Evolutionary conservation across 495 filamentous ascomycete genomes (phyloP).

Genomic region (Xylaria grammica): DNA sequence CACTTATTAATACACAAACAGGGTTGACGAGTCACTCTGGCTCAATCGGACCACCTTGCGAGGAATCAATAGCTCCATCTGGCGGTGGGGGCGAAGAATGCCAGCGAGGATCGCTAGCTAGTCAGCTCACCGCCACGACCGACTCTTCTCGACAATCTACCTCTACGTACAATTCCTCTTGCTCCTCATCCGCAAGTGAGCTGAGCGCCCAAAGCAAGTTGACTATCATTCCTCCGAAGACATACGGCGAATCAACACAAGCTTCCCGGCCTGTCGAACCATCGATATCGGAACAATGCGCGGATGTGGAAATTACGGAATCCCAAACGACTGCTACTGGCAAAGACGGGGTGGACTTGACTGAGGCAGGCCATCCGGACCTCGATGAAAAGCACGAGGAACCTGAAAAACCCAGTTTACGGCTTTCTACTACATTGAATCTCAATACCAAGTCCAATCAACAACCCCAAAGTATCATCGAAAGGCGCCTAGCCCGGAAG

Average conservation of each 20-base stretch:
- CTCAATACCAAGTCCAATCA: background rate
- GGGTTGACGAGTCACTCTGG: background rate
- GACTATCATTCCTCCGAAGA: background rate
- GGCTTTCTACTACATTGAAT: background rate
- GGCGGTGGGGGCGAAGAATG: background rate
- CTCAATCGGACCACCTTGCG: background rate
- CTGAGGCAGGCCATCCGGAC: background rate
- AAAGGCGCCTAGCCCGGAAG: constrained; percentile 28
- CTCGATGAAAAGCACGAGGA: background rate
- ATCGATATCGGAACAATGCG: background rate
- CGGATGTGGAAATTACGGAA: background rate
- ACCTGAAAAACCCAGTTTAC: background rate
- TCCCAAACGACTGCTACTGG: background rate
- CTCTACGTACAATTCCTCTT: constrained; percentile 4
- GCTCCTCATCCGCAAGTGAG: constrained; percentile 11
- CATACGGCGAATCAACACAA: background rate
- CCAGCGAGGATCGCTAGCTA: constrained; percentile 14
- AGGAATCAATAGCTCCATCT: background rate
- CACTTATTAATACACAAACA: constrained; percentile 1
- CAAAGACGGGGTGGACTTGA: background rate
- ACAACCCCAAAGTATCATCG: constrained; percentile 16
- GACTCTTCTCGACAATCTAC: constrained; percentile 13
- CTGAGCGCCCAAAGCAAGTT: constrained; percentile 7
- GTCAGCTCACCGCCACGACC: constrained; percentile 16
- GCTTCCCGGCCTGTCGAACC: background rate